phyloP scores from a whole-genome alignment of 1,284 basidiomycete genomes.

The Cystobasidiaceae sp. region DNA sequence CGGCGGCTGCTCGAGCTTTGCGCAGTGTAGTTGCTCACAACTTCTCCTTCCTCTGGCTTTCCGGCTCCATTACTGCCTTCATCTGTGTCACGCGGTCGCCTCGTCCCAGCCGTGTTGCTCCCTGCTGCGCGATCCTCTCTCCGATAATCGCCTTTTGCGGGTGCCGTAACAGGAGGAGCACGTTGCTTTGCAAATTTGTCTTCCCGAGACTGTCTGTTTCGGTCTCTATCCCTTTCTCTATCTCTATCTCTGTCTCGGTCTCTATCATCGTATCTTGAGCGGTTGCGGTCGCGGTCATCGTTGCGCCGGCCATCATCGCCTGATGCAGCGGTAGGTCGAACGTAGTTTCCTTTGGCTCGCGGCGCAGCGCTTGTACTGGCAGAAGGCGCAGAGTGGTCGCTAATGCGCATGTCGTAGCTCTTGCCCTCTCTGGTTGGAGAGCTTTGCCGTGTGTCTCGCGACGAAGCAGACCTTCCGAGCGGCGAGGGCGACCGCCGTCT shows the following conservation, averaged over 20 bases:
- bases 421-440: no score
- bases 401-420: no score
- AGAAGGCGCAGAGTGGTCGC: no score
- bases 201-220: not conserved
- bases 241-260: conserved; percentile 14
- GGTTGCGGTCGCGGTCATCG: no score
- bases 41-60: not conserved
- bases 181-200: conserved; percentile 28
- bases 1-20: not conserved
- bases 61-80: not conserved
- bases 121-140: conserved; percentile 15
- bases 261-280: not conserved
- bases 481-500: not conserved
- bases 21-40: not conserved
- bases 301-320: conserved; percentile 1
- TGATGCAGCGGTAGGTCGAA: not conserved
- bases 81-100: not conserved
- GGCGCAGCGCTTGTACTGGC: conserved; percentile 10
- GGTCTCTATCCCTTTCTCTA: conserved; percentile 23
- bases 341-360: conserved; percentile 13
- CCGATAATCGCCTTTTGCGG: not conserved
- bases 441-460: no score
- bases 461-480: no score
- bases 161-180: not conserved
- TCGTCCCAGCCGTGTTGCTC: not conserved